phyloP scores from a whole-genome alignment of 192 early-diverging fungal genomes.

The Rhizophagus sp. region DNA sequence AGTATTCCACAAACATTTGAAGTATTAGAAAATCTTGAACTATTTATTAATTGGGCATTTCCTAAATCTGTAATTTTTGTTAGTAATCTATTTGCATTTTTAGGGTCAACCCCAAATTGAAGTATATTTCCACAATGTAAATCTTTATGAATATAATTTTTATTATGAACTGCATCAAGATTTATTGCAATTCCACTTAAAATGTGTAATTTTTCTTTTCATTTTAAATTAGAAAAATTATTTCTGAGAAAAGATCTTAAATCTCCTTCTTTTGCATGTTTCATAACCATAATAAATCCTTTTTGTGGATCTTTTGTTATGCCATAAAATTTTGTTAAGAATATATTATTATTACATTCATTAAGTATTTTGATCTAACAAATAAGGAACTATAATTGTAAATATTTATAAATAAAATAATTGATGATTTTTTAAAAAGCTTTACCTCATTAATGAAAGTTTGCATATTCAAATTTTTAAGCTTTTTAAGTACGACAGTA shows the following conservation, averaged over 20 bases:
- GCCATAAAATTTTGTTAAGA: background rate
- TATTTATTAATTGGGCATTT: background rate
- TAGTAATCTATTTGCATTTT: conserved; percentile 29
- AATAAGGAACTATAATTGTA: no score
- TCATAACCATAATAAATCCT: conserved; percentile 5
- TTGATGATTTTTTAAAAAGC: no score
- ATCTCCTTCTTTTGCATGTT: background rate
- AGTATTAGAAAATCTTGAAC: conserved; percentile 29
- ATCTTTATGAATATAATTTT: conserved; percentile 39
- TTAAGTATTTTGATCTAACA: no score
- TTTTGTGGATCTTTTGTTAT: conserved; percentile 4
- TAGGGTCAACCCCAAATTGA: background rate
- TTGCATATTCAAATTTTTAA: background rate
- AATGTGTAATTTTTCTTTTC: background rate
- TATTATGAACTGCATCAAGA: conserved; percentile 28
- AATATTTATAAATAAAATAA: background rate
- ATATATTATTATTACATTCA: no score
- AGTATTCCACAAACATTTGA: conserved; percentile 35
- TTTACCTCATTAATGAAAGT: conserved; percentile 11
- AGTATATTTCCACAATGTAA: conserved; percentile 26
- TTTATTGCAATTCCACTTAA: background rate
- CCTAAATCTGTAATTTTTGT: conserved; percentile 35
- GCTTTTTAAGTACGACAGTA: background rate
- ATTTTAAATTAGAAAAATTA: conserved; percentile 1
- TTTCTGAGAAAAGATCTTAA: background rate